Percentiles rank a stretch among this genome's conserved stretches.
Conservation (phyloP, 116 monocot species). For the Dioscorea cayenensis region DNA sequence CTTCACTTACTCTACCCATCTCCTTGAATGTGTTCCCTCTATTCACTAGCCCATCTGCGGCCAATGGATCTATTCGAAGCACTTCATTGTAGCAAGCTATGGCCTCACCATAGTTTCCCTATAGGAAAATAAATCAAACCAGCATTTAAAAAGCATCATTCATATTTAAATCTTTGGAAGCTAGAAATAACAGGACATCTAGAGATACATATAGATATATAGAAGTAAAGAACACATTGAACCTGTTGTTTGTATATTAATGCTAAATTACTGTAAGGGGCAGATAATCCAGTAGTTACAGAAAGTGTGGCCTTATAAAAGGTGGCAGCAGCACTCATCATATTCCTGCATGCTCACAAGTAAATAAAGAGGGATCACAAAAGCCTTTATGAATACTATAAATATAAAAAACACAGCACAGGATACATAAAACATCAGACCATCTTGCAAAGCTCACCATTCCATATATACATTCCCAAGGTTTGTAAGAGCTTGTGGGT, state of each 20-base stretch:
- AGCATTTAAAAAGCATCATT: slow-evolving; percentile 1
- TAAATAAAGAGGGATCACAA: background rate
- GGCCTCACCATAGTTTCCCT: slow-evolving; percentile 94
- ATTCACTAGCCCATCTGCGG: slow-evolving; percentile 95
- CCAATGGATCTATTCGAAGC: slow-evolving; percentile 87
- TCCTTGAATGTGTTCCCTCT: slow-evolving; percentile 98
- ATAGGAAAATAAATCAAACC: slow-evolving; percentile 3
- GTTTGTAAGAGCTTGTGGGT: slow-evolving; percentile 96
- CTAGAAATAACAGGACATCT: background rate
- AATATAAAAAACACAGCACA: too few species aligned
- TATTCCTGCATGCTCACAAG: slow-evolving; percentile 53
- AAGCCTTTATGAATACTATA: background rate
- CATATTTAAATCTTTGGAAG: background rate
- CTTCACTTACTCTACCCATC: slow-evolving; percentile 88
- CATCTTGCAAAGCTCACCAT: slow-evolving; percentile 41
- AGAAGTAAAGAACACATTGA: background rate
- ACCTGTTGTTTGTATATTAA: slow-evolving; percentile 98
- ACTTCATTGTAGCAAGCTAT: slow-evolving; percentile 97
- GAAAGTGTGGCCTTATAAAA: slow-evolving; percentile 81
- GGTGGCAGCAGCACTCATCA: slow-evolving; percentile 65
- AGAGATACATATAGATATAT: background rate
- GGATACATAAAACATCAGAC: background rate
- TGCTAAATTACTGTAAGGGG: slow-evolving; percentile 93
- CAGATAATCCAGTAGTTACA: slow-evolving; percentile 85
- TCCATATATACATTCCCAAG: slow-evolving; percentile 99